These are phyloP conservation scores for Xylariomycetidae sp. DNA, from an alignment of 2,329 filamentous ascomycete genomes.

Conservation along the genomic window DNA sequence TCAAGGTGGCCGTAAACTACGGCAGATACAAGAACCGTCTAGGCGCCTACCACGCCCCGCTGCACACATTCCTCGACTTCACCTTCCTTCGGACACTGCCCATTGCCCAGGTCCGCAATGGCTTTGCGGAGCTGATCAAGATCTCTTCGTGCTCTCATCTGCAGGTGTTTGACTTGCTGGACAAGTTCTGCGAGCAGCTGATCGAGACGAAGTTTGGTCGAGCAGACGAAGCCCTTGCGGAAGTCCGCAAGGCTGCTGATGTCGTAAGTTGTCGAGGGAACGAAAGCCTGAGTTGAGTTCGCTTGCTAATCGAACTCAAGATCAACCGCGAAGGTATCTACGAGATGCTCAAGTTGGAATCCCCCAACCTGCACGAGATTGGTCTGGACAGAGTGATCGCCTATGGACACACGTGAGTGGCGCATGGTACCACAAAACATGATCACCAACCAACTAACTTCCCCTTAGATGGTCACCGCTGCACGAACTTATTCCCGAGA, in stretches of 20 bases:
- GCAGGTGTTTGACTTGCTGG: constrained; percentile 61
- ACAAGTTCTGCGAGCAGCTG: constrained; percentile 64
- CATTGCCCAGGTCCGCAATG: constrained; percentile 64
- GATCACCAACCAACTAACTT: too few species aligned
- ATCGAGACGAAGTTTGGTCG: constrained; percentile 63
- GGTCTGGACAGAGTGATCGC: constrained; percentile 69
- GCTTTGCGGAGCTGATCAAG: constrained; percentile 72
- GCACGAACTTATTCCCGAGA: constrained; percentile 64
- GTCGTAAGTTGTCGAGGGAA: constrained; percentile 19
- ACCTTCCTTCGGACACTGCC: constrained; percentile 66
- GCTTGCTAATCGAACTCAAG: too few species aligned
- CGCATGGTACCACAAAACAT: too few species aligned
- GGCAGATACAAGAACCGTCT: constrained; percentile 72
- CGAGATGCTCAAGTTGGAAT: constrained; percentile 71
- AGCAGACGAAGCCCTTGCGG: constrained; percentile 47
- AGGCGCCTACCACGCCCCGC: constrained; percentile 67
- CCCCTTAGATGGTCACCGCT: constrained; percentile 62
- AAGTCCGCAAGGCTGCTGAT: constrained; percentile 58
- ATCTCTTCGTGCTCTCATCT: constrained; percentile 67
- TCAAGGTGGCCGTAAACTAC: constrained; percentile 77
- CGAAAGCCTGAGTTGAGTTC: too few species aligned
- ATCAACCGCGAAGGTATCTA: constrained; percentile 67
- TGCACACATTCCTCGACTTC: constrained; percentile 71
- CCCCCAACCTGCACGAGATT: constrained; percentile 69
- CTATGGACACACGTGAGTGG: constrained; percentile 70